Evolutionary conservation across 2,329 filamentous ascomycete genomes (phyloP), one percentile per base, ranked within the genome.

Genomic region (Colletotrichum sp.): DNA sequence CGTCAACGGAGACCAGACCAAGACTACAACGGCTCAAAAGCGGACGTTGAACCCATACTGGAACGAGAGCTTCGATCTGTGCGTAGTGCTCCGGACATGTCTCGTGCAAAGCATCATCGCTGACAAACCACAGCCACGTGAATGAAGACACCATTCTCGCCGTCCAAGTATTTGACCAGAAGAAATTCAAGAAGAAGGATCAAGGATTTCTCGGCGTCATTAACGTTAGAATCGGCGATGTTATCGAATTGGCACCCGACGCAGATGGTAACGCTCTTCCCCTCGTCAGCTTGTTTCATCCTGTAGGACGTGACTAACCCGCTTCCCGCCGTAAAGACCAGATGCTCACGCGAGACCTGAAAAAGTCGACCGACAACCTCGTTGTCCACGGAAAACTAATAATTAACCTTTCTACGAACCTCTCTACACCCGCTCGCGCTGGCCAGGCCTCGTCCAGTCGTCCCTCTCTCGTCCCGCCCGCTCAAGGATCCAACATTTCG

Each of bases 171-270:
- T 99, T 99, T 84, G 97, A 99, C 86, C 97, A 99, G 87, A 98
- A 98, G 89, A 99, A 99, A 88, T 99, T 99, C 88, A 99, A 99
- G 90, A 99, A 99, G 92, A 99, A 99, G 95, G 97, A 99, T 81
- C 97, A 99, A 85, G 97, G 97, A 10, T 99, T 99, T 83, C 90
- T 99, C 8, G 97, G 97, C 74, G 97, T 99, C 71, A 98, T 99
- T 82, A 99, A 99, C 84, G 94, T 99, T 81, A 94, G 96, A 75
- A 94, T 99, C 79, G 97, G 97, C 81, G 96, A 98, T 89, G 94
- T 97, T 52, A 95, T 99, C 80, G 96, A 98, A 83, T 88, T 99
- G 79, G 93, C 95, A 78, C 92, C 95, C 74, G 96, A 96, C 74
- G 94, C 95, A 78, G 97, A 99, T 88, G 96, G 97, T 99, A 90